phyloP scores from a whole-genome alignment of 2,329 filamentous ascomycete species.

The Graphiopsis chlorocephala region DNA sequence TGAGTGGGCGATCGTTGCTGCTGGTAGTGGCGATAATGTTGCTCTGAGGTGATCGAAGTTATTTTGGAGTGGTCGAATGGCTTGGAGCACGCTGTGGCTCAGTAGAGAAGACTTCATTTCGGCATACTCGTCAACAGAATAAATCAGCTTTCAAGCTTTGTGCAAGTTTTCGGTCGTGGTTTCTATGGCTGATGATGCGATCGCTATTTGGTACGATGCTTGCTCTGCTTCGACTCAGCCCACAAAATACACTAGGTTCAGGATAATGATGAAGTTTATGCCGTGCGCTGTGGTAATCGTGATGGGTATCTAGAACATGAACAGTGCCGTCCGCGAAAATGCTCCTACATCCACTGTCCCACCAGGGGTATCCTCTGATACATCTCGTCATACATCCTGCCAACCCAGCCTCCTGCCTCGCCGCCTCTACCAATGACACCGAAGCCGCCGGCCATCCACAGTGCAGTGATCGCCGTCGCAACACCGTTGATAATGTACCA shows the following conservation, averaged over 20 bases:
- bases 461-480: conserved; percentile 53
- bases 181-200: neutral
- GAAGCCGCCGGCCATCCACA: conserved; percentile 82
- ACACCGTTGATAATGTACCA: conserved; percentile 71
- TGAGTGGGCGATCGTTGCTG: conserved; percentile 41
- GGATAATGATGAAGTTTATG: neutral
- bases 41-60: neutral
- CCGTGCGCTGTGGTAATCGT: neutral
- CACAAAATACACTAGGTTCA: neutral
- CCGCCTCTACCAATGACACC: conserved; percentile 75
- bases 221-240: neutral
- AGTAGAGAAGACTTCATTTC: neutral
- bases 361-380: conserved; percentile 61
- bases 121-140: neutral
- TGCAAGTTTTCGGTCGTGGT: neutral
- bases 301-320: conserved; percentile 14
- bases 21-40: conserved; percentile 1
- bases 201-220: neutral
- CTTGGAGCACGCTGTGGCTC: neutral
- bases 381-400: conserved; percentile 73
- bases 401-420: conserved; percentile 71
- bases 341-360: conserved; percentile 42
- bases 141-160: neutral
- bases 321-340: neutral
- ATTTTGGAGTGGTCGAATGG: neutral